Conservation (phyloP, 2,329 filamentous ascomycete species). For the Colletotrichum somersetense region DNA sequence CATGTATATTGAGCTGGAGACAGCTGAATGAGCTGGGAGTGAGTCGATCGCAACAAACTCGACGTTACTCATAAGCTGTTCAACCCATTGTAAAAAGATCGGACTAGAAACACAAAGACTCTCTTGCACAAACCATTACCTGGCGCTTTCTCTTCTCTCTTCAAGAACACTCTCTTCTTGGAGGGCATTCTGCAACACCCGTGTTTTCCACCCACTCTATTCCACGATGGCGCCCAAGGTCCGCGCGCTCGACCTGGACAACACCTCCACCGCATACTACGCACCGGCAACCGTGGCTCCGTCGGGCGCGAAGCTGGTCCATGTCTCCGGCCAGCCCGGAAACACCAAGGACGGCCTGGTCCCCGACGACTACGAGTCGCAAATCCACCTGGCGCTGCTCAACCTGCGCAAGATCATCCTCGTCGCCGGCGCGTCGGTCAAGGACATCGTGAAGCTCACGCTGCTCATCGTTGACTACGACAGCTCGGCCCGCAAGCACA, state of each 20-base stretch:
- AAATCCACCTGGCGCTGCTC: not conserved
- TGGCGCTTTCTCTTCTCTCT: not conserved
- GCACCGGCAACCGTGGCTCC: not conserved
- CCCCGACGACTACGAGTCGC: not conserved
- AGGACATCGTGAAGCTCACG: not conserved
- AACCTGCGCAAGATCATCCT: not conserved
- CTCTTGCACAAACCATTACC: not conserved
- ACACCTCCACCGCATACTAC: not conserved
- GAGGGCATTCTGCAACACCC: not conserved
- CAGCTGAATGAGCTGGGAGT: not conserved
- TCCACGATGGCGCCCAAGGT: not conserved
- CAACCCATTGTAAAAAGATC: not conserved
- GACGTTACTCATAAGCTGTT: not conserved
- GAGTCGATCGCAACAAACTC: no score
- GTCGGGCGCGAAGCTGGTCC: not conserved
- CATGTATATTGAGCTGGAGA: not conserved
- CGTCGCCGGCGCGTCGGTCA: not conserved
- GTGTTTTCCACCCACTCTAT: not conserved
- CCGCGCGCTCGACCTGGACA: not conserved
- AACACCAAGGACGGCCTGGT: not conserved
- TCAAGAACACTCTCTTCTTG: not conserved
- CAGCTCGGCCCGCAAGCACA: not conserved
- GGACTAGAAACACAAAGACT: not conserved
- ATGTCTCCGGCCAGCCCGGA: not conserved
- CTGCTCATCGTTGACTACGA: not conserved